A percentile compares a stretch with the other conserved stretches of the same genome.
These are phyloP conservation scores for Solanum gracilifrons DNA, from an alignment of 257 asterid species.

Conservation along the genomic window DNA sequence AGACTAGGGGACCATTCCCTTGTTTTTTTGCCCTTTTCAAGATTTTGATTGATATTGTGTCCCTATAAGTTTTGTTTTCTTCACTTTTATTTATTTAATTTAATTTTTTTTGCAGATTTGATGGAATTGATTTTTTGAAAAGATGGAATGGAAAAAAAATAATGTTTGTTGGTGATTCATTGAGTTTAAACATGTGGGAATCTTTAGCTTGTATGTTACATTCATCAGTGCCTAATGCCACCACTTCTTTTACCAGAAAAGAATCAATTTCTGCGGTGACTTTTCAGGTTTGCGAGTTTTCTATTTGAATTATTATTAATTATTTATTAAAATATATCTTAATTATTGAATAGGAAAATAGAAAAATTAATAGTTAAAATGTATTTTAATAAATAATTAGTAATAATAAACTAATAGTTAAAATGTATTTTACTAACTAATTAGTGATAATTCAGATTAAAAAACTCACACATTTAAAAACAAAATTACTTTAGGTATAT, in stretches of 20 bases:
- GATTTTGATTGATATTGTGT: neutral
- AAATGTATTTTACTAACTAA: no score
- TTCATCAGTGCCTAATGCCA: neutral
- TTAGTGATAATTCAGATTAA: no score
- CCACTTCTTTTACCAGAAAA: neutral
- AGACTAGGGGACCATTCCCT: neutral
- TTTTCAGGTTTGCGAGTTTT: neutral
- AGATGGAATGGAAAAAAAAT: conserved; percentile 15
- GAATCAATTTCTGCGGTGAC: neutral
- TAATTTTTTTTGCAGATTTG: neutral
- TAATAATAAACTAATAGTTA: no score
- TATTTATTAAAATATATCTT: no score
- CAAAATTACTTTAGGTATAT: no score
- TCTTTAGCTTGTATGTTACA: conserved; percentile 18
- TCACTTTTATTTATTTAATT: neutral
- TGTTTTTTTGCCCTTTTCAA: neutral
- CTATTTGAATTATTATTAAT: no score
- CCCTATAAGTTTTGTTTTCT: neutral
- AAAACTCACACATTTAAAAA: neutral
- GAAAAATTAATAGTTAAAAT: no score
- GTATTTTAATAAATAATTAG: no score
- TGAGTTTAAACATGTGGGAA: conserved; percentile 15
- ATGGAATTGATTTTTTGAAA: conserved; percentile 10
- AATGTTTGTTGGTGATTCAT: conserved; percentile 21
- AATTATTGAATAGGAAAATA: no score